Percentiles rank a stretch among this genome's conserved stretches.
These are phyloP conservation scores for Sesbania bispinosa DNA, from an alignment of 306 rosid species.

Conservation along the genomic window DNA sequence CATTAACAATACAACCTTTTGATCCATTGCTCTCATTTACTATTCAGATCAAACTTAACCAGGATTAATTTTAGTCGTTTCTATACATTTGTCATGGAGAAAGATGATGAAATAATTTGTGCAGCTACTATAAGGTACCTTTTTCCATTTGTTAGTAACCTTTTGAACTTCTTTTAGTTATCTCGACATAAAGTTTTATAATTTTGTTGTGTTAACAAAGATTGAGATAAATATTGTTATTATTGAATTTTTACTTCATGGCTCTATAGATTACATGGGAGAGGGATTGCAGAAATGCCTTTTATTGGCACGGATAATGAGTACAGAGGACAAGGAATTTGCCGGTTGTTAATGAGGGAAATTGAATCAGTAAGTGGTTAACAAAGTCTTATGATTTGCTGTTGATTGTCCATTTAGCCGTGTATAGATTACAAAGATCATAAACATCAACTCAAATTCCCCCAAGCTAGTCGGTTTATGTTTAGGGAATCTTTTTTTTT, in stretches of 20 bases:
- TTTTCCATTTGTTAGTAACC: background rate
- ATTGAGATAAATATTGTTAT: background rate
- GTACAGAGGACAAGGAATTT: conserved; percentile 26
- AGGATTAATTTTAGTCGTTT: conserved; percentile 35
- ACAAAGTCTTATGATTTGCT: background rate
- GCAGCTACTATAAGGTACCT: conserved; percentile 44
- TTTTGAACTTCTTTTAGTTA: background rate
- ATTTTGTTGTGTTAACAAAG: background rate
- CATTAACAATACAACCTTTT: background rate
- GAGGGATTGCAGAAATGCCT: conserved; percentile 35
- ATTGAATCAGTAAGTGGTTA: conserved; percentile 40
- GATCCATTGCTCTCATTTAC: background rate
- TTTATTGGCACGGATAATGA: conserved; percentile 29
- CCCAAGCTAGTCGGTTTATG: background rate
- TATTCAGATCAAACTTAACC: conserved; percentile 25
- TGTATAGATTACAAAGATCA: background rate
- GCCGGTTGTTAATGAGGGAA: conserved; percentile 4
- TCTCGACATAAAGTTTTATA: background rate
- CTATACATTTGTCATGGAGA: conserved; percentile 37
- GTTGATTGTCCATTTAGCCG: background rate
- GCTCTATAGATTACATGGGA: conserved; percentile 32
- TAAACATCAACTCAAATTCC: background rate
- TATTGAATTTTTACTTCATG: conserved; percentile 5
- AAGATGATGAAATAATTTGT: conserved; percentile 29
- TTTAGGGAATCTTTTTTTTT: no score